Base-by-base conservation (phyloP, 2,329 filamentous ascomycete species). In the Clonostachys rhizophaga region DNA sequence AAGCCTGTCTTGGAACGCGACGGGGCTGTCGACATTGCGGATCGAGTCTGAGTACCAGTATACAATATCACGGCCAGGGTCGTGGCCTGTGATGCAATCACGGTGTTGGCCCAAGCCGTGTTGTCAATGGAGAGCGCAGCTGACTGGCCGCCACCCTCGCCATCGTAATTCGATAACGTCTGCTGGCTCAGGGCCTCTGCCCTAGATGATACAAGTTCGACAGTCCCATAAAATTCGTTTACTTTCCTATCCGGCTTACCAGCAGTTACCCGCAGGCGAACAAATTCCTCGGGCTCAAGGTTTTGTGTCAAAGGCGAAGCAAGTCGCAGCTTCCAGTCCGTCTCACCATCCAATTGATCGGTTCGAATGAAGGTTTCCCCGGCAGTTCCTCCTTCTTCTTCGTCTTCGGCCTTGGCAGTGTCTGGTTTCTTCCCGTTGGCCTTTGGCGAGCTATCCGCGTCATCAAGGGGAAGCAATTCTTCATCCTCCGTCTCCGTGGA, bases 341-440 rank as follows among this genome's bases (percentile, higher is more conserved):
- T 99, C 69, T 99, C 94, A 56, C 94, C 94, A 59, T 99, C 94
- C 10, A 99, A 77, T 62, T 99, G 94, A 65, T 99, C 94, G 3
- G 95, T 99, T 50, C 94, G 82, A 60, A 99, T 97, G 59, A 99
- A 99, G 0, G 92, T 92, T 67, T 99, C 95, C 30, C 91, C 91
- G 24, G 76, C 75, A n/a, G 78, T 68, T 16, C 69, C 67, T 43
- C 58, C 64, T 36, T 68, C 65, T 3, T 55, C 52, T 42, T 63
- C 58, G 35, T 57, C 53, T 33, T 58, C 54, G 3, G 47, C 41
- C 3, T 55, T 20, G 11, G 60, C 58, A 39, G 54, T 48, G 40
- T 60, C 58, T 30, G 64, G 63, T 40, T 64, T 58, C 43, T 69
- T 72, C 14, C 60, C 61, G 40, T 69, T 66, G 2, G 57, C 54